Conservation (phyloP, 169 alveolate genomes). For the Eimeria praecox region DNA sequence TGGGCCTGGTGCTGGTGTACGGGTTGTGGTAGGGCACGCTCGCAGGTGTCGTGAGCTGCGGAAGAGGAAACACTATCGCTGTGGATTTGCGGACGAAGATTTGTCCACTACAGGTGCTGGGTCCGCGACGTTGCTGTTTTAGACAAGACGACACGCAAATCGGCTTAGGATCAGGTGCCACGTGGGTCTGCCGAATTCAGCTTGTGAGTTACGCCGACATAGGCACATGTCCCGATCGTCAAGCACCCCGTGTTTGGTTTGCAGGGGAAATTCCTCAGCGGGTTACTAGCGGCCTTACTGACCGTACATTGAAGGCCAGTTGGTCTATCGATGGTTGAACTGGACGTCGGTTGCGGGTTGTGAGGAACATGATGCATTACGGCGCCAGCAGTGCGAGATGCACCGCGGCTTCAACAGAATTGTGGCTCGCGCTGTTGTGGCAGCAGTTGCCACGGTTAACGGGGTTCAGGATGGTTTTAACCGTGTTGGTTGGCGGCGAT, state of each 20-base stretch:
- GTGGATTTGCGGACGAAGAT: too few relatives aligned
- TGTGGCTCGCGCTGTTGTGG: not conserved
- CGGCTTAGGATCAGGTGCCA: not conserved
- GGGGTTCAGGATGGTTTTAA: not conserved
- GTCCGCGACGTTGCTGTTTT: not conserved
- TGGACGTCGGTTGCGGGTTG: not conserved
- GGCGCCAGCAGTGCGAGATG: not conserved
- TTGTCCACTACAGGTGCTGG: not conserved
- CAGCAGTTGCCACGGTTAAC: not conserved
- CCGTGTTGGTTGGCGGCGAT: not conserved
- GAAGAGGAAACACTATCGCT: too few relatives aligned
- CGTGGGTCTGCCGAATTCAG: not conserved
- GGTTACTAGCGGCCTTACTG: not conserved
- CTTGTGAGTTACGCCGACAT: not conserved
- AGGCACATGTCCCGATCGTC: not conserved
- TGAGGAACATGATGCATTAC: not conserved
- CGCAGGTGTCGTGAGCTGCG: too few relatives aligned
- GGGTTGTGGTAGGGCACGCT: too few relatives aligned
- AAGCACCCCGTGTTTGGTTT: not conserved
- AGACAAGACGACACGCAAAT: not conserved
- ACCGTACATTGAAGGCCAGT: not conserved
- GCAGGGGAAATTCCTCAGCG: not conserved
- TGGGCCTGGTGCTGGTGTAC: too few relatives aligned
- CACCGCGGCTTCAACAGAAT: not conserved
- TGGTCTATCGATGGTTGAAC: not conserved